Evolutionary conservation across 2,329 filamentous ascomycete genomes (phyloP), one percentile per base, ranked within the genome.

Genomic region (Sclerotiophoma versabilis): DNA sequence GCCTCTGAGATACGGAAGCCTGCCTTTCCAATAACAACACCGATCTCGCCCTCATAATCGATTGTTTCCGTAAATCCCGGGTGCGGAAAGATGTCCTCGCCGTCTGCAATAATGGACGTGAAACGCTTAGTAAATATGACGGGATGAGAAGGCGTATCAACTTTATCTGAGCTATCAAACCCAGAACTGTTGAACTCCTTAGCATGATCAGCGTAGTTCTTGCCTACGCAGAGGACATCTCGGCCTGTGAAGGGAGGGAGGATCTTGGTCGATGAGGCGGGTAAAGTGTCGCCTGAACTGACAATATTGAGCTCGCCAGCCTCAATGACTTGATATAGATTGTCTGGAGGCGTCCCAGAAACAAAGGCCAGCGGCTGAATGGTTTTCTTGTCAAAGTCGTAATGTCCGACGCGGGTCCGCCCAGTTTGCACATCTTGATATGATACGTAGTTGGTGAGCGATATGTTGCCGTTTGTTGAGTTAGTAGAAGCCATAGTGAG

Each of bases 21-120:
- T 0, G 73, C 22, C 49, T 80, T 82, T 1, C 82, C 82, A n/a
- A 85, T 71, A 17, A 85, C 82, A 2, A 85, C 80, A 0, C 81
- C 82, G 37, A 86, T 77, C 56, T 85, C 83, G 14, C 83, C 83
- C 56, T 85, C 83, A 53, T 84, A 85, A 60, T 85, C 83, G 0
- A 79, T 58, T 1, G 77, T 82, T 8, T 77, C 52, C 1, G 82
- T 83, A 57, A 84, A 84, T 0, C 71, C 72, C 0, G 69, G 60
- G 60, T 83, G 80, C 2, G 75, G 75, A 3, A 75, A 73, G 10
- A 85, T 80, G 0, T 77, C 74, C 2, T 83, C 78, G 0, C 76
- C 77, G 50, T 78, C 61, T 0, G 79, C 80, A 32, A 84, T 78
- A 50, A 84, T 83, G 1, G 80, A 82, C 0, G 82, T 84, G 5